Conservation (phyloP, 148 eudicot species). For the Oxyria digyna region DNA sequence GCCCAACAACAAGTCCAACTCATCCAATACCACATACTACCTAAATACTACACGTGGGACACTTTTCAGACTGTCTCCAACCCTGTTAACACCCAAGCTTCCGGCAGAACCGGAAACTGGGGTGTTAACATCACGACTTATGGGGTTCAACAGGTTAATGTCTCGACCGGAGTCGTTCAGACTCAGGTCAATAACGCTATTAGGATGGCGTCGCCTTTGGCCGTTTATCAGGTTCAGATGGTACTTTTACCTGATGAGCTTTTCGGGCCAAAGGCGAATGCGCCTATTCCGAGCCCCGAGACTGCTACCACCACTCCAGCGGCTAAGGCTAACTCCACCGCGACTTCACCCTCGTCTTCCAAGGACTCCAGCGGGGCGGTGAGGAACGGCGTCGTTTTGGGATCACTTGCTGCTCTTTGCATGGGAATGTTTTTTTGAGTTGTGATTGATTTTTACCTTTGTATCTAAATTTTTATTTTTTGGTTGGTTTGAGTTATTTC, state of each 20-base stretch:
- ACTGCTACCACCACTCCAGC: background rate
- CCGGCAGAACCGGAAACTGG: conserved; percentile 32
- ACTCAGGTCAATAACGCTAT: conserved; percentile 35
- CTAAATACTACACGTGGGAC: conserved; percentile 28
- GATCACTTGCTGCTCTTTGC: background rate
- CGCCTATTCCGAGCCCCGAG: background rate
- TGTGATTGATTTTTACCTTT: background rate
- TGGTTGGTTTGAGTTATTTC: background rate
- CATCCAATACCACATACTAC: conserved; percentile 49
- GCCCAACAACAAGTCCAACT: conserved; percentile 53
- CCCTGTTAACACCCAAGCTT: conserved; percentile 64
- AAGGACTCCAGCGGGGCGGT: background rate
- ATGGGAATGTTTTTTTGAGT: background rate
- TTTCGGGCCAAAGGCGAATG: conserved; percentile 18
- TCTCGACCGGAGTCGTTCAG: conserved; percentile 32
- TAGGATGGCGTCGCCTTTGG: conserved; percentile 29
- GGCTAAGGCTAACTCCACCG: conserved; percentile 2
- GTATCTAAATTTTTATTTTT: background rate
- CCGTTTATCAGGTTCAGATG: conserved; percentile 50
- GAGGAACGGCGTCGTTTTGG: background rate
- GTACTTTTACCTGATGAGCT: conserved; percentile 48
- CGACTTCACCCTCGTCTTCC: background rate
- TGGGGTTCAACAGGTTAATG: conserved; percentile 40
- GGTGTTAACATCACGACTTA: conserved; percentile 30
- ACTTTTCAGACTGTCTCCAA: conserved; percentile 49